These are phyloP conservation scores for Fusarium poae DNA, from an alignment of 2,329 filamentous ascomycete genomes.

Conservation along the genomic window DNA sequence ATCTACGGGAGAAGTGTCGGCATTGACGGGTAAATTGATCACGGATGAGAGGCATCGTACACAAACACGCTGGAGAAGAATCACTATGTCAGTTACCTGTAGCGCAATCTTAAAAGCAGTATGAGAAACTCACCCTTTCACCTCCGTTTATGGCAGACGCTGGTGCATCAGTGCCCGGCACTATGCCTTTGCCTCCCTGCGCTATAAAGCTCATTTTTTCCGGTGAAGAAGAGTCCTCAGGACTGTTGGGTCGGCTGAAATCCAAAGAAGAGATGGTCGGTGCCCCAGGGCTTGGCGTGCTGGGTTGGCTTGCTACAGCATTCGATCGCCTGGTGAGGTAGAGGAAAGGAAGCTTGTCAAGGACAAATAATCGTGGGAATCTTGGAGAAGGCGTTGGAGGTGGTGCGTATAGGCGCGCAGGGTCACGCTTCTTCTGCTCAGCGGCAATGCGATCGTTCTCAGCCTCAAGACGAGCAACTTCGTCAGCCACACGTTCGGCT, in stretches of 20 bases:
- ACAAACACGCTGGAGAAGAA: constrained; percentile 68
- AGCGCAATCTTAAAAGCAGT: neutral
- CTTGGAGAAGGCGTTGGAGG: constrained; percentile 54
- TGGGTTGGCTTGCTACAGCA: constrained; percentile 49
- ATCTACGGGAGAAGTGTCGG: constrained; percentile 80
- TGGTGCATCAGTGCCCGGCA: constrained; percentile 77
- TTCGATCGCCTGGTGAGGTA: constrained; percentile 58
- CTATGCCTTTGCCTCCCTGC: constrained; percentile 61
- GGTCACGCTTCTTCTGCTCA: constrained; percentile 64
- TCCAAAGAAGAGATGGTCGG: constrained; percentile 55
- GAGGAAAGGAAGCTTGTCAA: constrained; percentile 64
- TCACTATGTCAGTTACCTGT: constrained; percentile 19
- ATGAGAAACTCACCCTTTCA: constrained; percentile 72
- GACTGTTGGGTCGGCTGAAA: constrained; percentile 52
- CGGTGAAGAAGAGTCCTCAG: constrained; percentile 48
- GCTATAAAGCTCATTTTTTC: constrained; percentile 58
- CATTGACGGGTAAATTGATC: constrained; percentile 77
- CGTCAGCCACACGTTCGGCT: constrained; percentile 53
- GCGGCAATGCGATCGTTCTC: constrained; percentile 63
- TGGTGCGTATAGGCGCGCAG: constrained; percentile 60
- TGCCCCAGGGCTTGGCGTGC: constrained; percentile 53
- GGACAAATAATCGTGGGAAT: constrained; percentile 55
- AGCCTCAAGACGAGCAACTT: constrained; percentile 60
- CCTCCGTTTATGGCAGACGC: constrained; percentile 84
- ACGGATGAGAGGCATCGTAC: constrained; percentile 79